Conservation (phyloP, 805 yeast species). For the Phaffomyces antillensis region DNA sequence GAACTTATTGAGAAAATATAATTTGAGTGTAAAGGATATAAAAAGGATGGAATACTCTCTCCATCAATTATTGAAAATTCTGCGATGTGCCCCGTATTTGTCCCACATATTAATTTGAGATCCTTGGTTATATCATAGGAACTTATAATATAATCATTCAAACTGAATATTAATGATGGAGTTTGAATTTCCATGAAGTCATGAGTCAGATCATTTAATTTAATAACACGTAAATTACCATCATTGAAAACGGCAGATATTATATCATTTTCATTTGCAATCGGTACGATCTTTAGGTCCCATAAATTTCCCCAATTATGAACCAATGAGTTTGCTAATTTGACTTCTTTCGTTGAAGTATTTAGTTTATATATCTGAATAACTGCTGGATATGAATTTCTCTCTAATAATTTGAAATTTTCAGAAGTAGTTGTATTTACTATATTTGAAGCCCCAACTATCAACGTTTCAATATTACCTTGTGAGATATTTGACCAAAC, state of each 20-base stretch:
- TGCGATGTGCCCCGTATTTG: slow-evolving; percentile 49
- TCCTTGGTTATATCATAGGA: slow-evolving; percentile 38
- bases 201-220: slow-evolving; percentile 22
- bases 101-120: slow-evolving; percentile 46
- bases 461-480: slow-evolving; percentile 34
- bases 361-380: slow-evolving; percentile 40
- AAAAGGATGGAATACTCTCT: slow-evolving; percentile 27
- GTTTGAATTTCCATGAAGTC: slow-evolving; percentile 15
- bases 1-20: slow-evolving; percentile 29
- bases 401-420: slow-evolving; percentile 22
- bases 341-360: slow-evolving; percentile 21
- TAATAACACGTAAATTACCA: slow-evolving; percentile 47
- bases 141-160: slow-evolving; percentile 31
- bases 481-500: slow-evolving; percentile 40
- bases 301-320: slow-evolving; percentile 40
- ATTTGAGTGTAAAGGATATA: slow-evolving; percentile 31
- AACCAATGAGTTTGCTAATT: slow-evolving; percentile 25
- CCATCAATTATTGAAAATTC: slow-evolving; percentile 38
- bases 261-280: slow-evolving; percentile 34
- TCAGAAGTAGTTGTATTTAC: slow-evolving; percentile 21
- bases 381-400: slow-evolving; percentile 29
- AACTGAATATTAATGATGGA: slow-evolving; percentile 22
- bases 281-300: slow-evolving; percentile 34
- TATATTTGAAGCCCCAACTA: slow-evolving; percentile 40
- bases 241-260: slow-evolving; percentile 50